Evolutionary conservation across 805 yeast species (phyloP), one percentile per base, ranked within the genome.

Genomic region (baker's yeast (Saccharomyces cerevisiae)): DNA sequence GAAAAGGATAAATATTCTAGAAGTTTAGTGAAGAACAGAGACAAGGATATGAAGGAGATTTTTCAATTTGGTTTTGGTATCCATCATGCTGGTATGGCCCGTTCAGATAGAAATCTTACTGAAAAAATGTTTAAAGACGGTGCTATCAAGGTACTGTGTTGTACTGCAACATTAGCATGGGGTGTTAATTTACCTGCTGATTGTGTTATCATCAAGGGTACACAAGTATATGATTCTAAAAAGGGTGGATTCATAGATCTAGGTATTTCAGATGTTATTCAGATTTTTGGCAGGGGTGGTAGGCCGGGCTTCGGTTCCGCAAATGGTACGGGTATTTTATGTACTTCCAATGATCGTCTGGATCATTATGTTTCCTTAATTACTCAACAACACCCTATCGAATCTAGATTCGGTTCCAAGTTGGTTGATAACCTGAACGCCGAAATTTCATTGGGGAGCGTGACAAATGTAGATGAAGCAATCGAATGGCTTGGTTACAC

Each of bases 101-200:
- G 99, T 58, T 73, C 90, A 0, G 99, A 94, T 65, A 80, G 99
- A 64, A 91, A 90, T 64, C 66, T 90, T 51, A 85, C 95, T 0
- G 99, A 95, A 63, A 85, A 84, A 65, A 80, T 92, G 85, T 94
- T 94, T 67, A 76, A 84, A 30, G 74, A 77, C 30, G 98, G 99
- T 46, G 87, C 90, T 0, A 85, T 94, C 58, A 87, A 85, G 56
- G 98, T 94, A 0, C 73, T 94, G 17, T 87, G 96, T 63, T 90
- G 97, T 78, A 94, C 99, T 2, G 96, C 99, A 0, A 94, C 99
- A 0, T 79, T 94, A 55, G 99, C 99, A 0, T 94, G 99, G 99
- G 99, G 99, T 79, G 98, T 94, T 21, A 94, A 94, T 66, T 75
- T 94, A 55, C 99, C 99, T 1, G 99, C 99, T 6, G 97, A 97